Evolutionary conservation across 2,329 filamentous ascomycete species (phyloP).

Genomic region (Xylariales sp.): DNA sequence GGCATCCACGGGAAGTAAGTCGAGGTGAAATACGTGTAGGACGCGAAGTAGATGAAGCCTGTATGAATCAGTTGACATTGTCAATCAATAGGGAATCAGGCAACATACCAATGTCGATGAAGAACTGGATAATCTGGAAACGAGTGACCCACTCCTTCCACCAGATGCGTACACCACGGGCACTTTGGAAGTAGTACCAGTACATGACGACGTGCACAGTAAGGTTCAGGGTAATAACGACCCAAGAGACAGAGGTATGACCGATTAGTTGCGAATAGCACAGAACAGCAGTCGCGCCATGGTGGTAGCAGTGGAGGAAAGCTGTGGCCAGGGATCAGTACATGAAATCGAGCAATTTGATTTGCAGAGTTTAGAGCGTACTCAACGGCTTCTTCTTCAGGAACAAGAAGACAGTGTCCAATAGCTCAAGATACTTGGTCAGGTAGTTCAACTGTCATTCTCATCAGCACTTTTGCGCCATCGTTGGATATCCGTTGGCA

Average conservation of each 20-base stretch:
- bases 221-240: slow-evolving; percentile 87
- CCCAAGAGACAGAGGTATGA: slow-evolving; percentile 90
- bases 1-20: slow-evolving; percentile 85
- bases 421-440: slow-evolving; percentile 92
- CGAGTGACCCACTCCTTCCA: slow-evolving; percentile 99
- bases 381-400: slow-evolving; percentile 99
- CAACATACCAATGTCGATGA: slow-evolving; percentile 87
- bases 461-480: slow-evolving; percentile 37
- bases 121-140: slow-evolving; percentile 94
- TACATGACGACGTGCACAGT: slow-evolving; percentile 98
- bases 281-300: slow-evolving; percentile 91
- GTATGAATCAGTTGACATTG: too few relatives aligned
- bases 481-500: not conserved
- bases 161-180: slow-evolving; percentile 92
- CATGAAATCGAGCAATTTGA: not conserved
- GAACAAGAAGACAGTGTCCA: slow-evolving; percentile 95
- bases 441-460: slow-evolving; percentile 81
- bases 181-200: slow-evolving; percentile 99
- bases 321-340: slow-evolving; percentile 44
- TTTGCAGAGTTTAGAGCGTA: slow-evolving; percentile 34
- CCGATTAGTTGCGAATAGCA: slow-evolving; percentile 98
- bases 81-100: too few relatives aligned
- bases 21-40: slow-evolving; percentile 96
- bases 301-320: slow-evolving; percentile 99
- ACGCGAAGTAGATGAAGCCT: slow-evolving; percentile 98